Evolutionary conservation across 441 rosid genomes (phyloP).

Genomic region (Oxalis stricta): DNA sequence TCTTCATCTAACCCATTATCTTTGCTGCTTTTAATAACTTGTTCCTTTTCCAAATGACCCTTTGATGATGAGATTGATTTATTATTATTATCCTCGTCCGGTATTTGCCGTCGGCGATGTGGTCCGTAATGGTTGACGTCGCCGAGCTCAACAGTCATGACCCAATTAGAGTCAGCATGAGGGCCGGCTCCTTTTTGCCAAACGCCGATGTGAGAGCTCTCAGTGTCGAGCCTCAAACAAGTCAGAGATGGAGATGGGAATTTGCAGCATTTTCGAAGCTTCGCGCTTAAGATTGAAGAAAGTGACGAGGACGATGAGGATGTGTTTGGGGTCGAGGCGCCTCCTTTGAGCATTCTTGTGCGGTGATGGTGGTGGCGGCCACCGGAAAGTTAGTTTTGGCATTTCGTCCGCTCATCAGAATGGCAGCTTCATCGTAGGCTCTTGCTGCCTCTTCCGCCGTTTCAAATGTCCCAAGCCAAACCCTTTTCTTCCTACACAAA

Average conservation of each 20-base stretch:
- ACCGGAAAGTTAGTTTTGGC: slow-evolving; percentile 75
- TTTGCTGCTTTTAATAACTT: too few relatives aligned
- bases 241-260: slow-evolving; percentile 69
- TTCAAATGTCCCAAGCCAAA: slow-evolving; percentile 87
- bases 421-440: slow-evolving; percentile 77
- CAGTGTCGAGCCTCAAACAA: slow-evolving; percentile 73
- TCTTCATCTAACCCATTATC: slow-evolving; percentile 37
- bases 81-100: too few relatives aligned
- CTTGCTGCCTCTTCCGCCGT: slow-evolving; percentile 79
- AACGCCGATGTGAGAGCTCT: slow-evolving; percentile 67
- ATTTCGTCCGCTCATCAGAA: slow-evolving; percentile 68
- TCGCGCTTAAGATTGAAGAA: slow-evolving; percentile 41
- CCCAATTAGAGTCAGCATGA: slow-evolving; percentile 55
- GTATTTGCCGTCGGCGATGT: too few relatives aligned
- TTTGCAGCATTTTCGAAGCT: slow-evolving; percentile 58
- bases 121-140: too few relatives aligned
- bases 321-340: slow-evolving; percentile 2
- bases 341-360: too few relatives aligned
- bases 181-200: slow-evolving; percentile 83
- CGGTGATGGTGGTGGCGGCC: slow-evolving; percentile 11
- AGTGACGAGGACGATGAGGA: slow-evolving; percentile 13
- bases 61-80: background rate
- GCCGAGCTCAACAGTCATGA: slow-evolving; percentile 66
- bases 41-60: slow-evolving; percentile 1
- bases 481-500: slow-evolving; percentile 57